Evolutionary conservation across 768 basidiomycete genomes (phyloP).

Genomic region (Tylopilus felleus): DNA sequence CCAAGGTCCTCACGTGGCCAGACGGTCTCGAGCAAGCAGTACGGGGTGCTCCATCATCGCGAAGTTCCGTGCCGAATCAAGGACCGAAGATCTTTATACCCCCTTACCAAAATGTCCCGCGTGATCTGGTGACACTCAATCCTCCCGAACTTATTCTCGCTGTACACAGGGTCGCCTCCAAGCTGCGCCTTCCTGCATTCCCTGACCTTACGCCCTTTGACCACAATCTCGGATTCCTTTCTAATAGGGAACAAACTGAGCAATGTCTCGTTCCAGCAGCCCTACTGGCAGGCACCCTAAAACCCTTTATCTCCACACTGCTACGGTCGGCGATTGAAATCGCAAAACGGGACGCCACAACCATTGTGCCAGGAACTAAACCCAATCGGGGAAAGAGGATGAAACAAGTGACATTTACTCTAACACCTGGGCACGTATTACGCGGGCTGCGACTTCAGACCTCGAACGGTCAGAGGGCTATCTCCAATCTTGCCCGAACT

Average conservation of each 20-base stretch:
- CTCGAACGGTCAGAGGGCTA: background rate
- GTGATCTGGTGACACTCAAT: conserved; percentile 19
- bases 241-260: conserved; percentile 20
- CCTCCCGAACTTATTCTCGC: conserved; percentile 31
- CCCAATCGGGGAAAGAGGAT: conserved; percentile 19
- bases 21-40: conserved; percentile 18
- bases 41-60: conserved; percentile 3
- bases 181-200: conserved; percentile 21
- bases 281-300: conserved; percentile 33
- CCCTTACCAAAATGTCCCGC: conserved; percentile 17
- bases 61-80: conserved; percentile 2
- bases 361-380: conserved; percentile 17
- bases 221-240: conserved; percentile 6
- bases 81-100: conserved; percentile 3
- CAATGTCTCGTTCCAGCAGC: conserved; percentile 35
- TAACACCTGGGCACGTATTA: conserved; percentile 40
- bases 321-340: conserved; percentile 33
- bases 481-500: background rate
- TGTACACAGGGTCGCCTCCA: conserved; percentile 22
- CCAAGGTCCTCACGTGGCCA: conserved; percentile 11
- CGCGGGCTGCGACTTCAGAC: conserved; percentile 31
- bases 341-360: conserved; percentile 31
- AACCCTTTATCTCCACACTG: conserved; percentile 33
- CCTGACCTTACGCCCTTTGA: conserved; percentile 10
- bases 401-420: conserved; percentile 25